Conservation (phyloP, 345 rosid genomes). For the Salix exigua region DNA sequence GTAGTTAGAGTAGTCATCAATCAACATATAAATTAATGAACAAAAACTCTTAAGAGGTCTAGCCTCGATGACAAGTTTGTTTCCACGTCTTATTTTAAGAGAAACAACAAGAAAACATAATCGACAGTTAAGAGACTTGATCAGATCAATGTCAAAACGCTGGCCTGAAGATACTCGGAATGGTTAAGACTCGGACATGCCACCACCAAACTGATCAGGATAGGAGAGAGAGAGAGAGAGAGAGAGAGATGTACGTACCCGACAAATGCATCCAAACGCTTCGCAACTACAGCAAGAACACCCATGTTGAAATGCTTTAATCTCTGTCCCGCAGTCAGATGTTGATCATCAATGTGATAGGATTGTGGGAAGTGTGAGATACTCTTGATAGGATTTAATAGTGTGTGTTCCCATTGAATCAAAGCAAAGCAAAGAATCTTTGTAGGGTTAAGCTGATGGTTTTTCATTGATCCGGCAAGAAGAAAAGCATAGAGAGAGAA, state of each 20-base stretch:
- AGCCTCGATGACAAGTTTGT: too few relatives aligned
- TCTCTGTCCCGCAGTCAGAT: neutral
- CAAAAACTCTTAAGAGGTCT: too few relatives aligned
- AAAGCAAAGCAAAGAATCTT: neutral
- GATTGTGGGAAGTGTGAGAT: neutral
- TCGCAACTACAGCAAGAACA: slow-evolving; percentile 5
- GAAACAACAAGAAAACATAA: neutral
- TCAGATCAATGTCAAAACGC: neutral
- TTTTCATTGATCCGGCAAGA: neutral
- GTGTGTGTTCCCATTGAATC: neutral
- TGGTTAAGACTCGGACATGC: neutral
- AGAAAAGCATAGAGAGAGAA: slow-evolving; percentile 1
- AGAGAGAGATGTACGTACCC: neutral
- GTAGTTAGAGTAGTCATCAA: too few relatives aligned
- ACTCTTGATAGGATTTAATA: neutral
- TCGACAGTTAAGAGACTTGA: neutral
- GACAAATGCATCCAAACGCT: slow-evolving; percentile 11
- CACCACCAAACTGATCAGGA: too few relatives aligned
- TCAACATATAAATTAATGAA: too few relatives aligned
- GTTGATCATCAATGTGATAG: neutral
- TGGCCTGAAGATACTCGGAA: neutral
- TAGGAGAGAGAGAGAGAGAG: too few relatives aligned
- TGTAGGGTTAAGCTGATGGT: neutral
- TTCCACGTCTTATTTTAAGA: neutral
- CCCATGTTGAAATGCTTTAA: slow-evolving; percentile 1